Evolutionary conservation across 2,329 filamentous ascomycete genomes (phyloP).

Genomic region (Plenodomus tracheiphilus): DNA sequence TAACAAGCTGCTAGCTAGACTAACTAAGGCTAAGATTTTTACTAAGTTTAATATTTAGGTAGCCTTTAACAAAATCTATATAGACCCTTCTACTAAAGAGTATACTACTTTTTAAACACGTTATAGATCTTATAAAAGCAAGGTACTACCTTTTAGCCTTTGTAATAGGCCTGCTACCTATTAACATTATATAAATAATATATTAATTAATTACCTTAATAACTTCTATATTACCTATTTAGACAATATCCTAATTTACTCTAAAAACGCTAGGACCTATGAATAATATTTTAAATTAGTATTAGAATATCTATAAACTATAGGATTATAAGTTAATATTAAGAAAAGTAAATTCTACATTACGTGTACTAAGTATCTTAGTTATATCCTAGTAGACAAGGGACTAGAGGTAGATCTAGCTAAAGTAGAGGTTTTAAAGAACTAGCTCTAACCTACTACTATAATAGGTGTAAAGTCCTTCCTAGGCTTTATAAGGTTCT

Average conservation of each 20-base stretch:
- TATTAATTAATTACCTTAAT: conserved; percentile 8
- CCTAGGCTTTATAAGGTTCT: conserved; percentile 4
- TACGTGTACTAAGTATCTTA: conserved; percentile 7
- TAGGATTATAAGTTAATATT: conserved; percentile 6
- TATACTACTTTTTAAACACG: conserved; percentile 9
- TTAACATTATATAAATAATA: conserved; percentile 16
- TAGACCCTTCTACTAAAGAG: conserved; percentile 9
- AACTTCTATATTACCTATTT: conserved; percentile 16
- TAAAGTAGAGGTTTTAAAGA: no score
- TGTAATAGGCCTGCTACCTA: conserved; percentile 13
- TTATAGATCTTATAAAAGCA: conserved; percentile 10
- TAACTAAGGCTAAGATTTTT: conserved; percentile 8
- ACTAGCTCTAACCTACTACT: background rate
- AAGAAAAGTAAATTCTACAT: conserved; percentile 9
- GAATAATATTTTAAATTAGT: conserved; percentile 5
- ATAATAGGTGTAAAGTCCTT: conserved; percentile 5
- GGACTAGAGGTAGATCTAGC: conserved; percentile 7
- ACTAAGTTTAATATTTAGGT: conserved; percentile 14
- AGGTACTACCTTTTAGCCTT: conserved; percentile 17
- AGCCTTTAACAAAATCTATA: conserved; percentile 10
- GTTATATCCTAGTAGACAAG: conserved; percentile 9
- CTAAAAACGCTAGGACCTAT: conserved; percentile 5
- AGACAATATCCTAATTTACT: conserved; percentile 21
- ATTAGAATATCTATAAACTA: conserved; percentile 1
- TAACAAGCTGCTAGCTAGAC: conserved; percentile 4